Evolutionary conservation across 2,329 filamentous ascomycete genomes (phyloP).

Genomic region (Calonectria honghensis): DNA sequence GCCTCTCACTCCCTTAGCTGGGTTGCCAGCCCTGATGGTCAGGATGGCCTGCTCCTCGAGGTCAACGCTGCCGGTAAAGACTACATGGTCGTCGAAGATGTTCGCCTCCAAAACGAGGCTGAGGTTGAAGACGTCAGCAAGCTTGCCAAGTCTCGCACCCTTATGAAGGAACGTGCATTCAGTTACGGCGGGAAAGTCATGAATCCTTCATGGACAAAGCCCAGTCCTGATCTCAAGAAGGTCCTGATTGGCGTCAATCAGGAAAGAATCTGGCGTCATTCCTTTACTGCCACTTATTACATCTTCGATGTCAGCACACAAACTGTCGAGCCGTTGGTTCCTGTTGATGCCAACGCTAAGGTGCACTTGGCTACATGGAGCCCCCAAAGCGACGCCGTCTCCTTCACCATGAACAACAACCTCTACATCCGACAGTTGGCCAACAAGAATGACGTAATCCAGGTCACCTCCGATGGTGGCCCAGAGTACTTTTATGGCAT

Average conservation of each 20-base stretch:
- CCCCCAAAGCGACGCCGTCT: conserved; percentile 87
- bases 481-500: conserved; percentile 94
- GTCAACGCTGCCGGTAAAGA: conserved; percentile 78
- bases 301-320: conserved; percentile 93
- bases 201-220: conserved; percentile 78
- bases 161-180: conserved; percentile 84
- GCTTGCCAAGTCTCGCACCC: conserved; percentile 74
- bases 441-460: conserved; percentile 74
- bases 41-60: conserved; percentile 91
- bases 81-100: conserved; percentile 91
- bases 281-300: conserved; percentile 90
- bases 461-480: conserved; percentile 91
- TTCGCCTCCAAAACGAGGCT: conserved; percentile 70
- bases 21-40: conserved; percentile 83
- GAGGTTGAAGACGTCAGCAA: conserved; percentile 58
- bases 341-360: conserved; percentile 76
- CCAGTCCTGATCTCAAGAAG: conserved; percentile 89
- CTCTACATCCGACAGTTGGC: conserved; percentile 83
- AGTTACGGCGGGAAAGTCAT: conserved; percentile 73
- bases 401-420: conserved; percentile 95
- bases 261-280: conserved; percentile 91
- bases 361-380: conserved; percentile 94
- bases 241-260: conserved; percentile 86
- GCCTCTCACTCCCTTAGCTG: conserved; percentile 81
- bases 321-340: conserved; percentile 84